Evolutionary conservation across 164 flowering plant species (phyloP), one percentile per base, ranked within the genome.

Genomic region (Liriodendron chinense): DNA sequence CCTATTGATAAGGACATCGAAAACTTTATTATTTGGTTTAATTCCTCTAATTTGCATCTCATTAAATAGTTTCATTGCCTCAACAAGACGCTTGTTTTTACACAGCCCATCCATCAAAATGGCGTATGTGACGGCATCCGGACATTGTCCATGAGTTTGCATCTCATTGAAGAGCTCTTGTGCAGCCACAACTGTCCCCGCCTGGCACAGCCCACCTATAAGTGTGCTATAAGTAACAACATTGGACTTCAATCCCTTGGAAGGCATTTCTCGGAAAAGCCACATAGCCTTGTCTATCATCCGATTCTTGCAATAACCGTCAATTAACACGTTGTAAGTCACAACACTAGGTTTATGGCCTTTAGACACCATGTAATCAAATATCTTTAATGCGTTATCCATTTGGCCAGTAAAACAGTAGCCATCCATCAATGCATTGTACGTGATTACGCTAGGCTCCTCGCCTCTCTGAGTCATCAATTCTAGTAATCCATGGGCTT

Each of bases 71-170:
- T 83, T 78, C 49, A 82, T 34, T 50, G 91, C 90, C 69, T 89
- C 85, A 0, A 25, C 20, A 28, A 83, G 34, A 25, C 77, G 34
- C 48, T 74, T 64, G 24, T 77, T 84, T 73, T 83, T 82, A 80
- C 86, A 90, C 61, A 86, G 84, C 26, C 94, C 91, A 79, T 81
- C 80, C 16, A 90, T 5, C 26, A 86, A 71, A 22, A 82, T 78
- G 14, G 7, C 47, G 77, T 85, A 86, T 1, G 88, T 85, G 18
- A n/a, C 0, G 13, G 71, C 75, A 63, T 82, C 47, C 0, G 88
- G 20, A 26, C 47, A 14, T 23, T 9, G 28, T 9, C 72, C 86
- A 73, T 61, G 68, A 53, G 10, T 63, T 73, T 78, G 76, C 85
- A 91, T 86, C 47, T 80, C 86, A 67, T 65, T 65, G 71, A 83